Evolutionary conservation across 805 yeast genomes (phyloP), one percentile per base, ranked within the genome.

Genomic region (Monosporozyma aquatica): DNA sequence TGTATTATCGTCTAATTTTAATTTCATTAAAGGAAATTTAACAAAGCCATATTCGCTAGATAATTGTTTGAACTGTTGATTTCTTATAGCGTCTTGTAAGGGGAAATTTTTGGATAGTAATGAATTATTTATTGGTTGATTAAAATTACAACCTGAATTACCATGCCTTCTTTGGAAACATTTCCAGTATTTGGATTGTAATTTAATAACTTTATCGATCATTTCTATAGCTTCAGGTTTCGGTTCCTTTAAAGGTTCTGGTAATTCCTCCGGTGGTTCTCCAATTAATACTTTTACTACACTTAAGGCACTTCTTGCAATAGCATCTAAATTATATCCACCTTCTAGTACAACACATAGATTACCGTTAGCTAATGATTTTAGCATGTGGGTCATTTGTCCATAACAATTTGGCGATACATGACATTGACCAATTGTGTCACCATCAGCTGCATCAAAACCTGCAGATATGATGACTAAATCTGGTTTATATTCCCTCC

Each of bases 361-460:
- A 52, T 84, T 86, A 3, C 98, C 98, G 53, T 75, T 75, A 2
- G 97, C 96, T 35, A 92, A 66, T 30, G 86, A 77, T 63, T 89
- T 89, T 49, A 92, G 69, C 79, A 80, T 72, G 57, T 87, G 95
- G 4, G 97, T 85, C 96, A 92, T 87, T 49, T 87, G 89, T 7
- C 95, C 97, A 60, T 92, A 92, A 11, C 96, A 95, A 29, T 87
- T 82, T 2, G 98, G 98, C 0, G 95, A 74, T 2, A 92, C 95
- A 59, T 86, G 94, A 61, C 97, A 92, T 37, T 90, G 95, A 9
- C 98, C 99, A 48, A 92, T 85, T 45, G 87, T 81, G 63, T 92
- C 99, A 46, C 97, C 97, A 55, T 86, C 95, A 1, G 99, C 99
- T 17, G 98, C 98, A 66, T 92, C 99, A 54, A 92, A 92, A 0